Base-by-base conservation (phyloP, 768 basidiomycete genomes). In the Lactifluus hygrophoroides region DNA sequence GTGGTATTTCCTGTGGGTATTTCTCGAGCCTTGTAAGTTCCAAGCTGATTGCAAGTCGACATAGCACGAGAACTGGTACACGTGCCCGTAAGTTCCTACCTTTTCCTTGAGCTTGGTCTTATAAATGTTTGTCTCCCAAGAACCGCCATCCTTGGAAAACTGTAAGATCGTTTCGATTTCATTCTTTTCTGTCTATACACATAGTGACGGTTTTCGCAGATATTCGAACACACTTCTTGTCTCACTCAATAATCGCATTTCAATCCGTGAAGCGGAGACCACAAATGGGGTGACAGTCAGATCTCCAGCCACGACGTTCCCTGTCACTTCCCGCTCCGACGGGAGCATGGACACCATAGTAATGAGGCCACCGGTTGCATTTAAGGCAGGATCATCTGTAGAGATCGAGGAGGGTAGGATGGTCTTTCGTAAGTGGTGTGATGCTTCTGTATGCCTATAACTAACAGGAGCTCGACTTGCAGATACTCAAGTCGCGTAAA, bases 171-270 rank as follows among this genome's bases (percentile, higher is more conserved):
- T 9, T 11, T 9, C 19, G 3, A 13, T 21, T n/a, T 1, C 10
- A 14, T 3, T 2, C 23, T 9, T 2, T 21, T 28, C 19, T 5
- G 13, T 27, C 5, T n/a, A 9, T n/a, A 43, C 23, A 5, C 23
- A 5, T 28, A 30, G 11, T 16, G 9, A 17, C 8, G 11, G n/a
- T 17, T 7, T 55, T 13, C 7, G 17, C 35, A 55, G 54, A 38
- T 55, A 55, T 35, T 55, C 54, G 1, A 48, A 48, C 30, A 28
- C 48, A 4, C 32, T 57, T 11, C 56, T 57, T 28, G 48, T 50
- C 38, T 50, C 48, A 13, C 34, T 57, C 16, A 57, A 57, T 13
- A 57, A 49, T 43, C 48, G 56, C 48, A 51, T 57, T 21, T 50
- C 46, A 6, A 38, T 56, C 27, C 54, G 46, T 32, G 16, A 27